These are phyloP conservation scores for Xerocomus brunneocitrinus DNA, from an alignment of 768 basidiomycete species.

Conservation along the genomic window DNA sequence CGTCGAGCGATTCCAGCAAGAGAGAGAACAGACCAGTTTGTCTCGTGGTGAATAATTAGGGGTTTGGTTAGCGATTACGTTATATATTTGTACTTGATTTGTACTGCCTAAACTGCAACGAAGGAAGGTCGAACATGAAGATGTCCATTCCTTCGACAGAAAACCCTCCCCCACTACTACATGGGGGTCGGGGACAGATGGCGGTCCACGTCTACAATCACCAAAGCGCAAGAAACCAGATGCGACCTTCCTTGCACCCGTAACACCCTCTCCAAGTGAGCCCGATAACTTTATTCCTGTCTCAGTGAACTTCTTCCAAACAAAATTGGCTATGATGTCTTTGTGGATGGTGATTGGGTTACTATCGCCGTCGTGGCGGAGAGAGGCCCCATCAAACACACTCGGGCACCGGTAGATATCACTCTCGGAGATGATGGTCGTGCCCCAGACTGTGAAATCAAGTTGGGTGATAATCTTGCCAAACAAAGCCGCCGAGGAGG, in stretches of 20 bases:
- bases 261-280: slow-evolving; percentile 66
- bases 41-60: too few species aligned
- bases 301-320: slow-evolving; percentile 71
- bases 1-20: too few species aligned
- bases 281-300: slow-evolving; percentile 69
- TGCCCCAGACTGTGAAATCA: slow-evolving; percentile 31
- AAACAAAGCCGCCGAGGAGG: slow-evolving; percentile 61
- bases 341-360: slow-evolving; percentile 90
- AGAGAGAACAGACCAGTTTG: too few species aligned
- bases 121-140: slow-evolving; percentile 61
- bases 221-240: slow-evolving; percentile 47
- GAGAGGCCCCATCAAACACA: slow-evolving; percentile 73
- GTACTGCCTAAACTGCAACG: slow-evolving; percentile 15
- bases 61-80: slow-evolving; percentile 34
- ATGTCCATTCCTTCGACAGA: slow-evolving; percentile 5
- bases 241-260: slow-evolving; percentile 37
- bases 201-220: slow-evolving; percentile 27
- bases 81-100: too few species aligned
- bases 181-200: slow-evolving; percentile 6
- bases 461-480: slow-evolving; percentile 8
- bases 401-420: slow-evolving; percentile 57
- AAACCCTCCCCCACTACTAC: too few species aligned
- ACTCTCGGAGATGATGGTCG: slow-evolving; percentile 43
- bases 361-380: slow-evolving; percentile 96
- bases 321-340: slow-evolving; percentile 85